A percentile compares a stretch with the other conserved stretches of the same genome.
phyloP scores from a whole-genome alignment of 768 basidiomycete species.

The Phanerochaete sordida region DNA sequence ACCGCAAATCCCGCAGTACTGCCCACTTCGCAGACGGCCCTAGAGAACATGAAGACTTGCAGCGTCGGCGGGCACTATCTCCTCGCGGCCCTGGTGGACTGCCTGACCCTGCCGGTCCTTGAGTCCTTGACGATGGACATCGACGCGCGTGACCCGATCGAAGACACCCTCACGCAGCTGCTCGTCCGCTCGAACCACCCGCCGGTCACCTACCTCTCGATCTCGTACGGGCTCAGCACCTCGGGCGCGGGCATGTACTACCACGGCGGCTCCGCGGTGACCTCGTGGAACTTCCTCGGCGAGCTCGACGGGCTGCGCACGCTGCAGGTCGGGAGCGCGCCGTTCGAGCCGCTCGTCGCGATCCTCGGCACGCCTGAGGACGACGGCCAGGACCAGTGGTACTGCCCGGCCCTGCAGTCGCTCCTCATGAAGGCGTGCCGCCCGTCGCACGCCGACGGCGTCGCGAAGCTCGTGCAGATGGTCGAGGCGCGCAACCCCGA shows the following conservation, averaged over 20 bases:
- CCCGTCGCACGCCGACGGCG: slow-evolving; percentile 57
- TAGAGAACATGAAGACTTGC: slow-evolving; percentile 52
- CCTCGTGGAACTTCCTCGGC: slow-evolving; percentile 63
- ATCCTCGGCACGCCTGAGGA: slow-evolving; percentile 60
- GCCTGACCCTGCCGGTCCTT: slow-evolving; percentile 54
- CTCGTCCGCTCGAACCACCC: slow-evolving; percentile 59
- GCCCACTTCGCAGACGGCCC: slow-evolving; percentile 50
- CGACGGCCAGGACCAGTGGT: slow-evolving; percentile 51
- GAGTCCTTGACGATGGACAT: slow-evolving; percentile 64
- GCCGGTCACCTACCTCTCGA: slow-evolving; percentile 52
- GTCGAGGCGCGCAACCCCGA: slow-evolving; percentile 70
- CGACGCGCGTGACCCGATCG: slow-evolving; percentile 71
- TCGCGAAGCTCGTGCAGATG: slow-evolving; percentile 66
- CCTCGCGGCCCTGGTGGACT: slow-evolving; percentile 58
- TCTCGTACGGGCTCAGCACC: slow-evolving; percentile 49
- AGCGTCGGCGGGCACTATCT: slow-evolving; percentile 66
- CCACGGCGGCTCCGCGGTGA: slow-evolving; percentile 51
- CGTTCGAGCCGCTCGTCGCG: slow-evolving; percentile 59
- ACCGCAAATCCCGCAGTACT: slow-evolving; percentile 60
- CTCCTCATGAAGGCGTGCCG: slow-evolving; percentile 65
- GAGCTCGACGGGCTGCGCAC: slow-evolving; percentile 57
- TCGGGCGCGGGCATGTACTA: slow-evolving; percentile 48
- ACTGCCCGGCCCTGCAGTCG: slow-evolving; percentile 57
- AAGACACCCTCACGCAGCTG: slow-evolving; percentile 63
- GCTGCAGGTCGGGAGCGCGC: slow-evolving; percentile 61